A percentile compares a stretch with the other conserved stretches of the same genome.
Conservation (phyloP, 2,329 filamentous ascomycete species). For the Amesomyces nigricolor region DNA sequence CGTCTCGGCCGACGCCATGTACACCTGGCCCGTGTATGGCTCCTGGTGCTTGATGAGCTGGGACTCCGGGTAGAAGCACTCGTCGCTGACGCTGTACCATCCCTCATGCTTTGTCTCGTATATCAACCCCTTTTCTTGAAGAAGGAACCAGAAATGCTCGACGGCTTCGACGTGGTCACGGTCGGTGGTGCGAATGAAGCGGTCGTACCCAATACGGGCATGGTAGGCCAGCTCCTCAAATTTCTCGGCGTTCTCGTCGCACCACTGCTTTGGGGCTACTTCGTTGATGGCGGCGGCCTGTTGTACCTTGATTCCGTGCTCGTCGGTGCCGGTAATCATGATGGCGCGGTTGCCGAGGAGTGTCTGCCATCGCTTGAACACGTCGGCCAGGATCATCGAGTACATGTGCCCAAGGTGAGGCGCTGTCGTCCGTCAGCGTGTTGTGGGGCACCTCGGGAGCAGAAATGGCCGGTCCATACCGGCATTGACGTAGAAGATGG, state of each 20-base stretch:
- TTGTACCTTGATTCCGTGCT: conserved; percentile 97
- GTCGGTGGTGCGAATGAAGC: conserved; percentile 92
- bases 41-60: conserved; percentile 69
- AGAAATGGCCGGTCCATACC: conserved; percentile 43
- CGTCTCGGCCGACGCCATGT: conserved; percentile 79
- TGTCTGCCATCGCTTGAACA: conserved; percentile 85
- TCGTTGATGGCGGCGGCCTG: conserved; percentile 69
- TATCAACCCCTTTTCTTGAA: conserved; percentile 70
- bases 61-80: conserved; percentile 85
- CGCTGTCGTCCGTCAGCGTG: conserved; percentile 44
- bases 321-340: conserved; percentile 87
- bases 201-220: conserved; percentile 68
- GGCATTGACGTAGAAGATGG: conserved; percentile 98
- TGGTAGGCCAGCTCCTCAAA: conserved; percentile 70
- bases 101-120: conserved; percentile 84
- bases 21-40: conserved; percentile 73
- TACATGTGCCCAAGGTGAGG: conserved; percentile 95
- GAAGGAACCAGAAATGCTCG: conserved; percentile 78
- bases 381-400: conserved; percentile 83
- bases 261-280: conserved; percentile 74
- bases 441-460: not conserved
- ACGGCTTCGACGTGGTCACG: conserved; percentile 75
- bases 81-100: conserved; percentile 96
- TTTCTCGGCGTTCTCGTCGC: conserved; percentile 73
- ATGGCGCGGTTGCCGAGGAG: conserved; percentile 66